Evolutionary conservation across 768 basidiomycete genomes (phyloP), one percentile per base, ranked within the genome.

Genomic region (Pulveroboletus sp.): DNA sequence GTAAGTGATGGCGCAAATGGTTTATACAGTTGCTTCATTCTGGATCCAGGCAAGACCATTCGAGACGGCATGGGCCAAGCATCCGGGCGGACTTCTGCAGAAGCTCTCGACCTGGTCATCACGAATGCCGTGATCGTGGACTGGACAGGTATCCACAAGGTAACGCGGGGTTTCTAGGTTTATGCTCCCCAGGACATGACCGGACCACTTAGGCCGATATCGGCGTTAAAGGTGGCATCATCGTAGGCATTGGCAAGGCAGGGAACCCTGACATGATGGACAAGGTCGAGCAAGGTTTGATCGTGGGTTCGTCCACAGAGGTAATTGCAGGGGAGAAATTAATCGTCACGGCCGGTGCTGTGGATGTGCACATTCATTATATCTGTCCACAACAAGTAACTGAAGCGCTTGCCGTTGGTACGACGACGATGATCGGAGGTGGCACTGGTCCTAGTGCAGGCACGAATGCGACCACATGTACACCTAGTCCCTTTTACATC

Each of bases 41-140:
- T 19, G n/a, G 10, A 29, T 13, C 6, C 53, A 91, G 90, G 94
- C 16, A 97, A 98, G 70, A 80, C 86, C 1, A 89, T 98, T 43
- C 85, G 95, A 20, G 97, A 98, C 60, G 97, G 97, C 6, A 95
- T 97, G 89, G 97, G 94, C 8, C 94, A 98, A 65, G 85, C 85
- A 0, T 89, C 87, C 2, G 82, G 88, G 54, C 72, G 82, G 12
- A 74, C 80, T 0, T 79, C 87, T 9, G 55, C 61, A 0, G 84
- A 90, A 40, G 77, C 84, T 0, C 78, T 98, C 39, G 95, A 99
- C 64, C 78, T 97, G 20, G 85, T 97, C 48, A 93, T 99, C 64
- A 98, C 93, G 35, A 98, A 97, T 62, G 93, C 90, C 2, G 75
- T 99, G 43, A 86, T 99, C 53, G 70, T 99, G 33, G 94, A 99